Evolutionary conservation across 805 yeast species (phyloP).

Genomic region (Yamadazyma endophytica): DNA sequence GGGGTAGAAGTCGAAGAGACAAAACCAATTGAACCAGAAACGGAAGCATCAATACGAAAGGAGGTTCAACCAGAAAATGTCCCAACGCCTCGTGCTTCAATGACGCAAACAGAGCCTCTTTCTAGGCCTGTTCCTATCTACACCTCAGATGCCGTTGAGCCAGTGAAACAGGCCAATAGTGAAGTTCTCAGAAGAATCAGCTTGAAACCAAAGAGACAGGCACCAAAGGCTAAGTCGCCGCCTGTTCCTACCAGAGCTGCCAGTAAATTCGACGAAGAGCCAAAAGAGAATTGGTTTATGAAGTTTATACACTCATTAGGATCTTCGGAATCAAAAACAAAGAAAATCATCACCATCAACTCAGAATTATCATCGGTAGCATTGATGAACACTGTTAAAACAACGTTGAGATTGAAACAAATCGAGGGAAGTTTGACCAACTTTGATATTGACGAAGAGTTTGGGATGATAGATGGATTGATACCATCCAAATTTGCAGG

Average conservation of each 20-base stretch:
- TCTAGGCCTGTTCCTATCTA: neutral
- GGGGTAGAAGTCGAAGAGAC: slow-evolving; percentile 1
- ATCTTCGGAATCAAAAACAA: slow-evolving; percentile 6
- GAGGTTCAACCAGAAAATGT: slow-evolving; percentile 1
- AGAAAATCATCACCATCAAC: slow-evolving; percentile 30
- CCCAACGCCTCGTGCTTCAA: too few species aligned
- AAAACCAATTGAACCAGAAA: neutral
- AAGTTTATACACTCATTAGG: slow-evolving; percentile 28
- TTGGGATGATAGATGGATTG: slow-evolving; percentile 41
- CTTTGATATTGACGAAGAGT: slow-evolving; percentile 40
- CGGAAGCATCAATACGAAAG: neutral
- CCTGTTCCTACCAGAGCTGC: slow-evolving; percentile 19
- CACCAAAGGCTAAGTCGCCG: slow-evolving; percentile 39
- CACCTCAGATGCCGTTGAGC: too few species aligned
- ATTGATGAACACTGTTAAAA: slow-evolving; percentile 30
- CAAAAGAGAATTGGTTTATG: slow-evolving; percentile 35
- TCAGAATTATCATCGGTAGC: slow-evolving; percentile 25
- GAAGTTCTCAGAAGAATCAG: slow-evolving; percentile 23
- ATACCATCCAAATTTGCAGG: slow-evolving; percentile 44
- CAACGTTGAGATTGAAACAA: slow-evolving; percentile 41
- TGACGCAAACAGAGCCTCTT: neutral
- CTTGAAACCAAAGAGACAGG: slow-evolving; percentile 34
- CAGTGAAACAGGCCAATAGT: slow-evolving; percentile 4
- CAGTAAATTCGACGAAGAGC: slow-evolving; percentile 5
- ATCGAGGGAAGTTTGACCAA: slow-evolving; percentile 47